These are phyloP conservation scores for Phoenix dactylifera DNA, from an alignment of 176 grass and related monocot species.

Conservation along the genomic window DNA sequence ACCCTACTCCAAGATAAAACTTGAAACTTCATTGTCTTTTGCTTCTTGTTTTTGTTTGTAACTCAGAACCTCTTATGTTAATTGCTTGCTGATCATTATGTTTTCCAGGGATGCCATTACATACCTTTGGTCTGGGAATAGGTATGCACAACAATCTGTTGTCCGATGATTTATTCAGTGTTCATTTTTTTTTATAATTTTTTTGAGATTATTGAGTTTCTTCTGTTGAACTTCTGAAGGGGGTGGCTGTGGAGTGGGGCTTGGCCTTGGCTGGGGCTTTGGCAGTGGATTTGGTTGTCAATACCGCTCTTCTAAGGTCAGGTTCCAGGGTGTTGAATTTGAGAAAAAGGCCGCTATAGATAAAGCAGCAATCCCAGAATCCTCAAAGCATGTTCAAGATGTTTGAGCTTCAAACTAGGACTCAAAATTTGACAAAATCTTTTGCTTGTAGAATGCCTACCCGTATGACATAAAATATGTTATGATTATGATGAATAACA, in stretches of 20 bases:
- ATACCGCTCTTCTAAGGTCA: slow-evolving; percentile 75
- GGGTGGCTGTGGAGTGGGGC: slow-evolving; percentile 73
- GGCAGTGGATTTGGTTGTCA: slow-evolving; percentile 82
- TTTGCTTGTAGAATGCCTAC: too few relatives aligned
- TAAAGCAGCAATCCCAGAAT: slow-evolving; percentile 25
- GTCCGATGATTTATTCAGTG: too few relatives aligned
- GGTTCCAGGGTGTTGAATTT: slow-evolving; percentile 82
- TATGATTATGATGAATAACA: too few relatives aligned
- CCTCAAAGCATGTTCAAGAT: slow-evolving; percentile 27
- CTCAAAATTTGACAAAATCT: too few relatives aligned
- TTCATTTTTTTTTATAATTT: too few relatives aligned
- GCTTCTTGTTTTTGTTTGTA: neutral
- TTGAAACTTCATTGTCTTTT: neutral
- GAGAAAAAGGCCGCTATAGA: slow-evolving; percentile 40
- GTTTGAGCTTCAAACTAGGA: slow-evolving; percentile 24
- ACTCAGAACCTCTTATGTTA: slow-evolving; percentile 11
- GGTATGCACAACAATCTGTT: slow-evolving; percentile 31
- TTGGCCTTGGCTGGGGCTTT: slow-evolving; percentile 92
- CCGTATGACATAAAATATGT: too few relatives aligned
- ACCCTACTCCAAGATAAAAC: neutral
- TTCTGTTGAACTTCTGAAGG: slow-evolving; percentile 25
- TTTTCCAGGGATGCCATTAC: slow-evolving; percentile 76
- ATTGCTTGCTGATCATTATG: slow-evolving; percentile 23
- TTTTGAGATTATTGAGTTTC: slow-evolving; percentile 8
- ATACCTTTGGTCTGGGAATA: slow-evolving; percentile 69